Evolutionary conservation across 2,329 filamentous ascomycete species (phyloP), one percentile per base, ranked within the genome.

Genomic region (Coniochaeta ligniaria): DNA sequence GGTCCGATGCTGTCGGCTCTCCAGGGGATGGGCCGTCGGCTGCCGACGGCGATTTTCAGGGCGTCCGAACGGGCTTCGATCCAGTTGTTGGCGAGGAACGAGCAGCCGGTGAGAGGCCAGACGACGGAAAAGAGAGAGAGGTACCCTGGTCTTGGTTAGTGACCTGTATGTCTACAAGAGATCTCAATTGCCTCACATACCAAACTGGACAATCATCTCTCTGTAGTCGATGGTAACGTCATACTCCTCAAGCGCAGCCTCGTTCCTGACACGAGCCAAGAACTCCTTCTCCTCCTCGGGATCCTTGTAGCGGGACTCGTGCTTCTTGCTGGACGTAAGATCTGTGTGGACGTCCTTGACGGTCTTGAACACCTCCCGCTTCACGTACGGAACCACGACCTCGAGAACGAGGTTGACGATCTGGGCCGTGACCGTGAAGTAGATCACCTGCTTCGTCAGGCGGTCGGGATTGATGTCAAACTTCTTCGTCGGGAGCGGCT

Each of bases 71-170:
- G 90, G 43, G 98, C 83, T 72, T 98, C 95, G 61, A 99, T 78
- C 92, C 94, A 98, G 76, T 98, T 96, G 77, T 98, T 98, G 74
- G 95, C 78, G 14, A 98, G 78, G 77, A 98, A 98, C 1, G 90
- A 94, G 60, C 92, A 82, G 1, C 90, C 88, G 0, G 94, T 93
- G n/a, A 98, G 79, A 0, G 95, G 95, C 95, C 95, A 99, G 60
- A 96, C 87, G 2, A 95, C 90, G 0, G 91, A 95, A 74, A 98
- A 98, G 11, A 98, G 82, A 0, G 90, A 89, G 0, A 99, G 81
- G 72, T 97, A 98, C 33, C 93, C 92, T 79, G 83, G 14, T 1
- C 47, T 36, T 12, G 47, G 22, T 74, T 58, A 68, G 67, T 59
- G 56, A 57, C 28, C 6, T 11, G n/a, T 14, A 6, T 22, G n/a